Evolutionary conservation across 768 basidiomycete genomes (phyloP), one percentile per base, ranked within the genome.

Genomic region (Boletus huronensis): DNA sequence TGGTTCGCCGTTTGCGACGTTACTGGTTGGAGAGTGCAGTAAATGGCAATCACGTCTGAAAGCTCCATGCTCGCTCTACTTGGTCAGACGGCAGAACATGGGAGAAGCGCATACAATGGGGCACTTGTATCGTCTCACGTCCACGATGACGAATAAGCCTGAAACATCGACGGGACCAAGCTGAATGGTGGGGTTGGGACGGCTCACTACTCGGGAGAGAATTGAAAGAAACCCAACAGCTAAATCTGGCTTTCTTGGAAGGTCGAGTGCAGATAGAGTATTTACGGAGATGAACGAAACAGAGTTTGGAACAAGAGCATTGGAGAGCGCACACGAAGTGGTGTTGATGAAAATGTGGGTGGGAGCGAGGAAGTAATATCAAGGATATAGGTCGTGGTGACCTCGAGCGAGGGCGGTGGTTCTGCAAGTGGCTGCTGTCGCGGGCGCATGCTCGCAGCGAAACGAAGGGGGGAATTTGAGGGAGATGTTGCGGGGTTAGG

Each of bases 81-180:
- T 89, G 0, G 89, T 92, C 42, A 93, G 77, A 11, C n/a, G 71
- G 67, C 79, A 84, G 67, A 99, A 99, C 2, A 82, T 81, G 13
- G 90, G 91, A 3, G 87, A 90, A 52, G 90, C 93, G 64, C 96
- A 98, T 4, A 98, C 84, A 69, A 98, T 88, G n/a, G 95, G 92
- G 31, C 75, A 74, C 68, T 98, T 96, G 59, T 82, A 82, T 51
- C 88, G 75, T 5, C 88, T 81, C 21, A 86, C 81, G 68, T n/a
- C n/a, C n/a, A n/a, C n/a, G n/a, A n/a, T n/a, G n/a, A n/a, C n/a
- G n/a, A n/a, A n/a, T n/a, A n/a, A n/a, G n/a, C n/a, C n/a, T n/a
- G n/a, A n/a, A n/a, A n/a, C n/a, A n/a, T n/a, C n/a, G n/a, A n/a
- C n/a, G n/a, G n/a, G n/a, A n/a, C n/a, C n/a, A n/a, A n/a, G n/a